Conservation (phyloP, 768 basidiomycete species). For the Leccinum subgranulosum region DNA sequence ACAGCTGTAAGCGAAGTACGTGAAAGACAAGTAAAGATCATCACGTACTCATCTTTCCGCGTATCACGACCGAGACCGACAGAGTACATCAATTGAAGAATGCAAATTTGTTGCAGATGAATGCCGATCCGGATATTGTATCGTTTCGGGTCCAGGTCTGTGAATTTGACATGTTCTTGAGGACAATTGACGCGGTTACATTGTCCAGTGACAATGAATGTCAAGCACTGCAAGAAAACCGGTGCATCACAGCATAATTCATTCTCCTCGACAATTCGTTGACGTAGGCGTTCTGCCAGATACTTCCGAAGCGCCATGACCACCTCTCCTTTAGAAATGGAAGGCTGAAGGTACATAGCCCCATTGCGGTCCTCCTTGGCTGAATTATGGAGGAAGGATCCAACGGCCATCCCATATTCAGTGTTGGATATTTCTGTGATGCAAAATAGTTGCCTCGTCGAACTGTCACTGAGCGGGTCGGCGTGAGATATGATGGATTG, state of each 20-base stretch:
- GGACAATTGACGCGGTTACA: conserved; percentile 37
- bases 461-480: conserved; percentile 5
- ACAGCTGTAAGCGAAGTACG: not conserved
- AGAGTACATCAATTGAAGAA: conserved; percentile 36
- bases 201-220: conserved; percentile 24
- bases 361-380: not conserved
- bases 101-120: conserved; percentile 48
- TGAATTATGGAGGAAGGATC: conserved; percentile 8
- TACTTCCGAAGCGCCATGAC: conserved; percentile 19
- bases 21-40: not conserved
- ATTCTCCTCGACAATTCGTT: conserved; percentile 33
- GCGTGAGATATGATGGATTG: not conserved
- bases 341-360: not conserved
- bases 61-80: not conserved
- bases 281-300: conserved; percentile 28
- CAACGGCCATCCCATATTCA: conserved; percentile 6
- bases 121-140: conserved; percentile 43
- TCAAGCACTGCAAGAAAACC: conserved; percentile 41
- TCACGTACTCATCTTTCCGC: conserved; percentile 6
- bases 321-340: conserved; percentile 18
- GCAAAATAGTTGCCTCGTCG: conserved; percentile 29
- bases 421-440: conserved; percentile 8
- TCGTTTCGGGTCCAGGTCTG: conserved; percentile 27
- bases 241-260: conserved; percentile 25
- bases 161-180: conserved; percentile 33